Evolutionary conservation across 768 basidiomycete species (phyloP), one percentile per base, ranked within the genome.

Genomic region (Lyophyllum atratum): DNA sequence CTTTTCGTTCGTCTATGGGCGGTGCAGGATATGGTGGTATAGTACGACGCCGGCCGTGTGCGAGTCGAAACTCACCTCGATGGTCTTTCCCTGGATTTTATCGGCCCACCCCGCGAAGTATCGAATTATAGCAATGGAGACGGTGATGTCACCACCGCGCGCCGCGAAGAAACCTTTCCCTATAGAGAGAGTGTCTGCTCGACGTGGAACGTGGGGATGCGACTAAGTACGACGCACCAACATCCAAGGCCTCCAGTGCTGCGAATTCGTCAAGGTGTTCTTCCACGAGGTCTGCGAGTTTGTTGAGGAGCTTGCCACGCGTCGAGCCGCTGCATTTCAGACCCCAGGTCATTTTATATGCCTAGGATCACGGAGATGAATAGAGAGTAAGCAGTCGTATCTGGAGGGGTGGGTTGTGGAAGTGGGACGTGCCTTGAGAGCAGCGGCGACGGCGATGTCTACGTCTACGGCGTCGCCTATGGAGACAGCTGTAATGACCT

Each of bases 371-470:
- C n/a, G n/a, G n/a, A n/a, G n/a, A n/a, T n/a, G n/a, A n/a, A n/a
- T n/a, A n/a, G n/a, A n/a, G n/a, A n/a, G n/a, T n/a, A n/a, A n/a
- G n/a, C n/a, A n/a, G n/a, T n/a, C n/a, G n/a, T n/a, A n/a, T n/a
- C n/a, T n/a, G n/a, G n/a, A n/a, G n/a, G n/a, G n/a, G n/a, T n/a
- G n/a, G n/a, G n/a, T n/a, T n/a, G n/a, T n/a, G n/a, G n/a, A n/a
- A n/a, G n/a, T n/a, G n/a, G n/a, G n/a, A n/a, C n/a, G n/a, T 6
- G 70, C 67, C 44, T 64, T 66, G 3, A 85, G 83, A 48, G 91
- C 89, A 29, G 80, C 86, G 1, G 74, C 70, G 52, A 93, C 92
- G 2, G 92, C 92, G 43, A 64, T 62, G 70, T 95, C 87, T 58
- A 95, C 83, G 64, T 95, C 64, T 82, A 79, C 17, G 75, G 54